Evolutionary conservation across 176 grass and related monocot species (phyloP).

Genomic region (Bothriochloa decipiens): DNA sequence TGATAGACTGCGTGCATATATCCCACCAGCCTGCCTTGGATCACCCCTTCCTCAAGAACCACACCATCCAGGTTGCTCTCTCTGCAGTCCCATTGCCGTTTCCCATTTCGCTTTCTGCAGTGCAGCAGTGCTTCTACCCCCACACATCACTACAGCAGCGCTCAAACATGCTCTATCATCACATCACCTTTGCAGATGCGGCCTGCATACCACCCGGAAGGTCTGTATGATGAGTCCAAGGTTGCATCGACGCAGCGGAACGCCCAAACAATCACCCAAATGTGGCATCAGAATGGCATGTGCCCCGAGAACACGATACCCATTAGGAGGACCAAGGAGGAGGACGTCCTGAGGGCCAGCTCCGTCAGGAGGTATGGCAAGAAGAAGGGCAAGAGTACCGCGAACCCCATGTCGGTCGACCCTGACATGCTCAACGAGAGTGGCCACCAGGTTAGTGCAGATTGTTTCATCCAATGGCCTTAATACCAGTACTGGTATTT

Average conservation of each 20-base stretch:
- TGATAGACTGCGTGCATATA: constrained; percentile 72
- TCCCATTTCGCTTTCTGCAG: constrained; percentile 5
- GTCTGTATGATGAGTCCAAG: constrained; percentile 67
- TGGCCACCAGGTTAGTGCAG: constrained; percentile 62
- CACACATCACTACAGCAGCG: constrained; percentile 23
- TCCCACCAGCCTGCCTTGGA: constrained; percentile 77
- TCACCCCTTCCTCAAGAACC: constrained; percentile 76
- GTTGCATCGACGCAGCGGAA: constrained; percentile 44
- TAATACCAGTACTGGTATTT: not conserved
- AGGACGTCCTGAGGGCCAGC: constrained; percentile 69
- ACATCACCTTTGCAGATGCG: constrained; percentile 52
- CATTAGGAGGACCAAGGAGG: constrained; percentile 66
- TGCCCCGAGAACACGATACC: constrained; percentile 70
- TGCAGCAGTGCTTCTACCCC: constrained; percentile 7
- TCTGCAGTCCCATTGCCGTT: constrained; percentile 21
- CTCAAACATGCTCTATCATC: constrained; percentile 14
- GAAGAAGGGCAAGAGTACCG: constrained; percentile 56
- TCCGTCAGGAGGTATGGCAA: constrained; percentile 68
- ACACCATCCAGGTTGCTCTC: constrained; percentile 64
- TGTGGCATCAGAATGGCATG: constrained; percentile 68
- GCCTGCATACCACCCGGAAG: constrained; percentile 70
- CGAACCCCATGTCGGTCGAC: constrained; percentile 59
- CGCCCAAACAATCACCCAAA: constrained; percentile 43
- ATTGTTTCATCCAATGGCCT: constrained; percentile 7
- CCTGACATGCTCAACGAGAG: constrained; percentile 78